phyloP scores from a whole-genome alignment of 257 asterid genomes.

The Lavandula angustifolia region DNA sequence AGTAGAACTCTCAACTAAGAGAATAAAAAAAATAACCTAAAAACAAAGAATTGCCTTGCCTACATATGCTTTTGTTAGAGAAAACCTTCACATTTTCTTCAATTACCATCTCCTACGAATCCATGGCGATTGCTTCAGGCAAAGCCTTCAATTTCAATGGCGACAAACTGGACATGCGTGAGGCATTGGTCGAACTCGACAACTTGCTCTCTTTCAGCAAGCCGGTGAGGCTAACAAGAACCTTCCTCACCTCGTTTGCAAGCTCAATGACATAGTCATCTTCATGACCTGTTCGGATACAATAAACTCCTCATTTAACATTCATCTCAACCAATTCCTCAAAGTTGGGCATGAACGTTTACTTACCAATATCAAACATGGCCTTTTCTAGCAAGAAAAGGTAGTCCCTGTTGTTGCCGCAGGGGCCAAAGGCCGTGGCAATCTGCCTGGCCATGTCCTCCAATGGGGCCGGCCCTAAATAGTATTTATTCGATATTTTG shows the following conservation, averaged over 20 bases:
- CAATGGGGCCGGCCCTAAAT: slow-evolving; percentile 89
- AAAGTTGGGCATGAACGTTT: neutral
- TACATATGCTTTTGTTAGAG: slow-evolving; percentile 23
- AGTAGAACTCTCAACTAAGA: slow-evolving; percentile 21
- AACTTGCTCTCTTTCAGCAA: slow-evolving; percentile 46
- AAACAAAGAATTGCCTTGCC: slow-evolving; percentile 25
- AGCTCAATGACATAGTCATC: slow-evolving; percentile 75
- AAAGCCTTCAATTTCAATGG: slow-evolving; percentile 48
- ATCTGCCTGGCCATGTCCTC: slow-evolving; percentile 89
- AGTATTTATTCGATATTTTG: slow-evolving; percentile 72
- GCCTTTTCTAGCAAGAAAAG: slow-evolving; percentile 84
- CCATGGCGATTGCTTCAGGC: slow-evolving; percentile 56
- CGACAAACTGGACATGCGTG: slow-evolving; percentile 46
- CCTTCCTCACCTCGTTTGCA: slow-evolving; percentile 83
- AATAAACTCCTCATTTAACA: too few species aligned
- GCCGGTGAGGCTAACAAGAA: slow-evolving; percentile 43
- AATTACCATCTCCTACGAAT: slow-evolving; percentile 37
- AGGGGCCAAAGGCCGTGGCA: slow-evolving; percentile 90
- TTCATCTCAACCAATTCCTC: too few species aligned
- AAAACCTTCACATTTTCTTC: slow-evolving; percentile 15
- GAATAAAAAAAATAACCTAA: neutral
- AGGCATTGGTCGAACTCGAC: slow-evolving; percentile 34
- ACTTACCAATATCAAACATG: slow-evolving; percentile 66
- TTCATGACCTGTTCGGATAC: slow-evolving; percentile 57
- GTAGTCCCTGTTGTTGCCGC: slow-evolving; percentile 88